phyloP scores from a whole-genome alignment of 2,329 filamentous ascomycete species.

The Pseudogymnoascus sp. region DNA sequence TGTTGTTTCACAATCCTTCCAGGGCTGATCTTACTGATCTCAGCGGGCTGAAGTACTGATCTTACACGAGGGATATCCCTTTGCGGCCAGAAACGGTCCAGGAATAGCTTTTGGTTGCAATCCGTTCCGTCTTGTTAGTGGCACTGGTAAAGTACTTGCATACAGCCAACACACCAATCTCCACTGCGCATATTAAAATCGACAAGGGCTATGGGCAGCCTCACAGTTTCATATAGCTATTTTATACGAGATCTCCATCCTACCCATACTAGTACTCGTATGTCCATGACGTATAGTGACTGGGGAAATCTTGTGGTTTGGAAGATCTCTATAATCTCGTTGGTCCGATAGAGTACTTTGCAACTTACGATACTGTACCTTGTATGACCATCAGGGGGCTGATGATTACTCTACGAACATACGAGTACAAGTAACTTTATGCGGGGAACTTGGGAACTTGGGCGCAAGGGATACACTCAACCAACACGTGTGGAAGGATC shows the following conservation, averaged over 20 bases:
- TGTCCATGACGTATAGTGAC: not conserved
- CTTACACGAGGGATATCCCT: not conserved
- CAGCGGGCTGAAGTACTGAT: not conserved
- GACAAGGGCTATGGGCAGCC: not conserved
- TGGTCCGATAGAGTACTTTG: not conserved
- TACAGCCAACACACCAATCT: not conserved
- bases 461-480: not conserved
- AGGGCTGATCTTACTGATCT: not conserved
- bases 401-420: not conserved
- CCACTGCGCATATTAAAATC: not conserved
- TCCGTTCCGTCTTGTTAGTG: not conserved
- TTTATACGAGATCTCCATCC: not conserved
- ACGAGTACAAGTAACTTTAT: not conserved
- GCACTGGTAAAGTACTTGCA: not conserved
- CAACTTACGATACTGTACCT: not conserved
- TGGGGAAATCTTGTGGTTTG: not conserved
- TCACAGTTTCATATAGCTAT: not conserved
- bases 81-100: not conserved
- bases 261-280: not conserved
- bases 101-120: not conserved
- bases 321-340: not conserved
- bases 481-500: not conserved
- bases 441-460: not conserved
- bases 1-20: not conserved
- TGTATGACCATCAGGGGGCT: constrained; percentile 4